Conservation (phyloP, 208 protist genomes). For the Leishmania braziliensis region DNA sequence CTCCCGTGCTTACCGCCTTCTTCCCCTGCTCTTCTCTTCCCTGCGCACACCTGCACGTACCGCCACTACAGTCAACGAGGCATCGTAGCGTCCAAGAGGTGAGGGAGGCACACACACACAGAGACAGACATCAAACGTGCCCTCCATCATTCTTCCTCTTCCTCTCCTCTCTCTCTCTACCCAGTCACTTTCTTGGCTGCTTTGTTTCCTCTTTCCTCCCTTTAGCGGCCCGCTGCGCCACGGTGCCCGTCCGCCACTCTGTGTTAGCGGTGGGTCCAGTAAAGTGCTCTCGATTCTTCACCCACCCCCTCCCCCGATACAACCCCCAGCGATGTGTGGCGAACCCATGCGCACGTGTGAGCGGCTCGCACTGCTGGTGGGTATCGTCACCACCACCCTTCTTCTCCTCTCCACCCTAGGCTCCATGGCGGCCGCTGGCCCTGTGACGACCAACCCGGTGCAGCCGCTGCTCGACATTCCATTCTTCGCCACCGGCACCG, state of each 20-base stretch:
- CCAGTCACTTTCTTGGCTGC: neutral
- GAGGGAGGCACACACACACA: neutral
- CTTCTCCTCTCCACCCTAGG: neutral
- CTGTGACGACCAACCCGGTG: conserved; percentile 5
- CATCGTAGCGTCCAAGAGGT: neutral
- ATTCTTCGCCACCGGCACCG: conserved; percentile 1
- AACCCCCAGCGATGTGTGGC: neutral
- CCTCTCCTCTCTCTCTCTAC: neutral
- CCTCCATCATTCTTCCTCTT: neutral
- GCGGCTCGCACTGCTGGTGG: neutral
- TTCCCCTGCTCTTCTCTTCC: neutral
- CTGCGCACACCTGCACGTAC: neutral
- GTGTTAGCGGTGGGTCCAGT: neutral
- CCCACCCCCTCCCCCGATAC: neutral
- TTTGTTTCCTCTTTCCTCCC: neutral
- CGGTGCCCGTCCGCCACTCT: neutral
- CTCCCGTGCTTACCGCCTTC: neutral
- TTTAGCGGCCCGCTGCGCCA: neutral
- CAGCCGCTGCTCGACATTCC: conserved; percentile 11
- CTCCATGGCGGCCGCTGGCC: neutral
- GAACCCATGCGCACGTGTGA: neutral
- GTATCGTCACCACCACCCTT: neutral
- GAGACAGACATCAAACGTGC: neutral
- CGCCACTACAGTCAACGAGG: neutral
- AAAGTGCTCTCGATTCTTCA: neutral